A percentile compares a stretch with the other conserved stretches of the same genome.
Conservation (phyloP, 2,329 filamentous ascomycete genomes). For the Aspergillus tamarii region DNA sequence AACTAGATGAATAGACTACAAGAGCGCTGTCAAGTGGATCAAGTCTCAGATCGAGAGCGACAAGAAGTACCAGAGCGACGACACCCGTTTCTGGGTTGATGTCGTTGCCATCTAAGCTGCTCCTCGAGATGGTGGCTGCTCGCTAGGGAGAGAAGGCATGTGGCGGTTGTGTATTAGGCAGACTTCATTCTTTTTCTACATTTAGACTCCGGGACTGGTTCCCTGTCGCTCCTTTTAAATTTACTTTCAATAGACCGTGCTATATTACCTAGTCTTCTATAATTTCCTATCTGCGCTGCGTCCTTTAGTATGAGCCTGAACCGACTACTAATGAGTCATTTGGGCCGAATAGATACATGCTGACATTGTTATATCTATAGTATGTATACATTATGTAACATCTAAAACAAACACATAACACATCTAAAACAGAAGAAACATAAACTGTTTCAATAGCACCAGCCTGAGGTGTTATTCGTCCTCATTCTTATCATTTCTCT, state of each 20-base stretch:
- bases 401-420: too few relatives aligned
- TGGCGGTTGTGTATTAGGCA: not conserved
- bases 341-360: too few relatives aligned
- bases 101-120: slow-evolving; percentile 25
- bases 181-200: not conserved
- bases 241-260: not conserved
- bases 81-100: slow-evolving; percentile 34
- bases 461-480: too few relatives aligned
- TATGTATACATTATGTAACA: too few relatives aligned
- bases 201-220: not conserved
- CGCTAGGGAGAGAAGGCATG: not conserved
- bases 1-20: slow-evolving; percentile 24
- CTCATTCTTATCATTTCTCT: too few relatives aligned
- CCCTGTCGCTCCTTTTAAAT: not conserved
- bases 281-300: not conserved
- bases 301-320: too few relatives aligned
- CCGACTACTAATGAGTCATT: too few relatives aligned
- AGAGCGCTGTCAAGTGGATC: slow-evolving; percentile 31
- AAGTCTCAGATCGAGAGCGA: slow-evolving; percentile 29
- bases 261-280: not conserved
- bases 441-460: too few relatives aligned
- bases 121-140: not conserved
- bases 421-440: too few relatives aligned
- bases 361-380: too few relatives aligned
- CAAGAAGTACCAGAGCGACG: slow-evolving; percentile 25